These are phyloP conservation scores for Macrolepiota dolichaula DNA, from an alignment of 768 basidiomycete species.

Conservation along the genomic window DNA sequence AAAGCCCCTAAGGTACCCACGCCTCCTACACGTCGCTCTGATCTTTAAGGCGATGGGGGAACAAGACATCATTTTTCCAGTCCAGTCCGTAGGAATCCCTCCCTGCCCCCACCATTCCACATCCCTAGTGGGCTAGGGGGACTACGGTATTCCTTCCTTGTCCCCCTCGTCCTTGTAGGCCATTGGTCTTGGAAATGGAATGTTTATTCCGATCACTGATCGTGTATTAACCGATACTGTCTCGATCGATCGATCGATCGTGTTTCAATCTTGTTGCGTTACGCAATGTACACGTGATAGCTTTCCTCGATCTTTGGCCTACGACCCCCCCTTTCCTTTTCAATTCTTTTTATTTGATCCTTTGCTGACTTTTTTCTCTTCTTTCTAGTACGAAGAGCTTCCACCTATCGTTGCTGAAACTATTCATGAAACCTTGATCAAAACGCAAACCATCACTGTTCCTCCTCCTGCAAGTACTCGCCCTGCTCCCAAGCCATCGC, in stretches of 20 bases:
- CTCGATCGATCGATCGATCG: conserved; percentile 34
- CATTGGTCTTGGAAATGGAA: conserved; percentile 33
- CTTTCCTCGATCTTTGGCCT: conserved; percentile 30
- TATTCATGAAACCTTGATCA: conserved; percentile 56
- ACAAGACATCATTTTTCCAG: conserved; percentile 41
- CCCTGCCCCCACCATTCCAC: conserved; percentile 44
- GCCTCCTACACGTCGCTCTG: conserved; percentile 81
- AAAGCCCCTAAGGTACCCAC: conserved; percentile 90
- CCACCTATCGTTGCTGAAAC: conserved; percentile 45
- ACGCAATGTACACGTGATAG: conserved; percentile 37
- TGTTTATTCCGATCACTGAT: conserved; percentile 34
- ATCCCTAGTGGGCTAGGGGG: conserved; percentile 93
- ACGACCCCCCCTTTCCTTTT: conserved; percentile 22
- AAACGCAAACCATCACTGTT: conserved; percentile 65
- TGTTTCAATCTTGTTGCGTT: conserved; percentile 24
- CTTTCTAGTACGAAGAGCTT: conserved; percentile 40
- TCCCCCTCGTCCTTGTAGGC: conserved; percentile 66
- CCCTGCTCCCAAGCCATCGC: conserved; percentile 67
- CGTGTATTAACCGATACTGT: conserved; percentile 20
- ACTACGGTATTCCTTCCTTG: conserved; percentile 69
- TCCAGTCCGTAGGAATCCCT: conserved; percentile 70
- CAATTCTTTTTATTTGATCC: conserved; percentile 13
- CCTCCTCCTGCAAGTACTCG: conserved; percentile 80
- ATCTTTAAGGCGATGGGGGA: conserved; percentile 95
- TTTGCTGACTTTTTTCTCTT: conserved; percentile 30